Evolutionary conservation across 768 basidiomycete species (phyloP).

Genomic region (Lentinula edodes): DNA sequence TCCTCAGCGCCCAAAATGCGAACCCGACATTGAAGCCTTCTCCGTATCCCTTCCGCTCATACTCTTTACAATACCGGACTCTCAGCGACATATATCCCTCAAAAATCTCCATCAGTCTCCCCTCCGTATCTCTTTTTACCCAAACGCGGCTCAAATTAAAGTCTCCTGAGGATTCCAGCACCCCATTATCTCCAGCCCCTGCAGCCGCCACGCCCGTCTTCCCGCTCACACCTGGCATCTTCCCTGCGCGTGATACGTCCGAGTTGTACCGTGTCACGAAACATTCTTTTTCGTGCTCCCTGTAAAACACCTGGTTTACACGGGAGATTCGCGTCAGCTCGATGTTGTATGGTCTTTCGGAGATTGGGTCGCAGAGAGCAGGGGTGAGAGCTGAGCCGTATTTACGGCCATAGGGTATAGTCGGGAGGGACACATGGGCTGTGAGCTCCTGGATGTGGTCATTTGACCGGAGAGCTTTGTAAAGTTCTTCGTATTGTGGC

Average conservation of each 20-base stretch:
- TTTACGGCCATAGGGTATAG: neutral
- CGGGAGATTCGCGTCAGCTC: neutral
- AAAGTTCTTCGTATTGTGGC: neutral
- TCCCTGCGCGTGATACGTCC: neutral
- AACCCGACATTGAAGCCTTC: neutral
- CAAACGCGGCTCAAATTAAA: neutral
- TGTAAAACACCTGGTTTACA: neutral
- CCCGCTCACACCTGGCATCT: neutral
- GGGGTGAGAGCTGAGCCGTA: neutral
- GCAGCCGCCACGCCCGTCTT: neutral
- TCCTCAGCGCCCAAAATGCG: neutral
- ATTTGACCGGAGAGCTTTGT: neutral
- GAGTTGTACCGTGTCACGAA: neutral
- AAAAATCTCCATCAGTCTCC: neutral
- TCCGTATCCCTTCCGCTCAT: neutral
- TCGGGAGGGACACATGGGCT: neutral
- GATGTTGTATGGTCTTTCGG: neutral
- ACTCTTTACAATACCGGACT: neutral
- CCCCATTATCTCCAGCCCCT: neutral
- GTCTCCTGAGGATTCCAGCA: neutral
- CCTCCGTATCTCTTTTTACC: neutral
- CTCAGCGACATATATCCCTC: neutral
- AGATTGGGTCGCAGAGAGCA: neutral
- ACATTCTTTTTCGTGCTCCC: neutral
- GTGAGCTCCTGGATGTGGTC: neutral